These are phyloP conservation scores for Hypocreales sp. DNA, from an alignment of 2,329 filamentous ascomycete genomes.

Conservation along the genomic window DNA sequence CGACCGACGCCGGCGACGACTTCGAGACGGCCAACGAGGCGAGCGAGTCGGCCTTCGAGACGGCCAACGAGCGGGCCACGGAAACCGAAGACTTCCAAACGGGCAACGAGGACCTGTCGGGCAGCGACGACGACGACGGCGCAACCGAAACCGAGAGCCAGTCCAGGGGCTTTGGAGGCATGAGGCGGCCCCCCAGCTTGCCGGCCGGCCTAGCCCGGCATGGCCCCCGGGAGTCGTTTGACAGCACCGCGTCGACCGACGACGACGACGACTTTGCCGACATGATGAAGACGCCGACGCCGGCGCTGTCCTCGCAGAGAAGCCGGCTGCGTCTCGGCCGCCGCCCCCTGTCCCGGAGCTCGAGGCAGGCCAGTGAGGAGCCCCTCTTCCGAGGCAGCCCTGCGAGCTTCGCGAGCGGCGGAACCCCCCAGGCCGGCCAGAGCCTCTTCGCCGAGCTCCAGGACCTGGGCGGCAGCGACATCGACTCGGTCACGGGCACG, in stretches of 20 bases:
- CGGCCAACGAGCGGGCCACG: conserved; percentile 63
- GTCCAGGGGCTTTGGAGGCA: conserved; percentile 25
- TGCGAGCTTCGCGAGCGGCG: conserved; percentile 36
- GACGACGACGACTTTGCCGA: conserved; percentile 49
- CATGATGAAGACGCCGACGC: conserved; percentile 41
- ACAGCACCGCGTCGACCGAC: conserved; percentile 77
- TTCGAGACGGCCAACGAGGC: conserved; percentile 76
- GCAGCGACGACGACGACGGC: conserved; percentile 65
- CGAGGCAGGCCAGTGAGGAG: conserved; percentile 46
- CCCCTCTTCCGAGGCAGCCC: conserved; percentile 42
- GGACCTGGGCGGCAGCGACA: conserved; percentile 61
- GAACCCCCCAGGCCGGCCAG: conserved; percentile 43
- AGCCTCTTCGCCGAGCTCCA: conserved; percentile 86
- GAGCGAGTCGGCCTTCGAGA: conserved; percentile 48
- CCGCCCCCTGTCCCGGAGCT: conserved; percentile 40
- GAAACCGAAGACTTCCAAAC: conserved; percentile 95
- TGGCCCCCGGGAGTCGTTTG: conserved; percentile 49
- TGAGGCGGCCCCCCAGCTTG: conserved; percentile 25
- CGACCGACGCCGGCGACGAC: conserved; percentile 43
- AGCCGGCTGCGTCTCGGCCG: conserved; percentile 60
- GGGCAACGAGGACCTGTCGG: conserved; percentile 63
- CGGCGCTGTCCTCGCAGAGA: conserved; percentile 45
- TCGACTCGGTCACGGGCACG: conserved; percentile 46
- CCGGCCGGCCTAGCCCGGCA: conserved; percentile 22
- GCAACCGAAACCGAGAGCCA: conserved; percentile 81